Evolutionary conservation across 2,329 filamentous ascomycete genomes (phyloP), one percentile per base, ranked within the genome.

Genomic region (Paecilomyces fulvus): DNA sequence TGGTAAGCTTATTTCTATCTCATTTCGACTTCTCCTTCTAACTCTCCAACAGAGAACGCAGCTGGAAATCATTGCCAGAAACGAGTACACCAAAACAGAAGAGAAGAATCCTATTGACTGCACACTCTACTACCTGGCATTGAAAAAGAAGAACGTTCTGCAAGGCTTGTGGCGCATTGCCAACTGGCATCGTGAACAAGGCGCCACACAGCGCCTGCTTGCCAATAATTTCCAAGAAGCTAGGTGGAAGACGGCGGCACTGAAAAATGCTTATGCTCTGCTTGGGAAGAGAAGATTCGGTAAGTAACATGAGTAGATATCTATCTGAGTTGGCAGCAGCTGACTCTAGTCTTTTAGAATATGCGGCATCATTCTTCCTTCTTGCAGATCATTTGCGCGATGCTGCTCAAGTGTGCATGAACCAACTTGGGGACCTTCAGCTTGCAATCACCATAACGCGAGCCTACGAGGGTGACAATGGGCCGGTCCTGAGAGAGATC

Each of bases 261-360:
- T 95, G 58, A 99, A 99, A 74, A 99, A 99, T 70, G 94, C 94
- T 0, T 99, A 96, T 73, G 92, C 94, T 2, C 74, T 99, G 55
- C 86, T 99, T 68, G 94, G 92, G 61, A 95, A 91, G 73, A 83
- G 90, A 49, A 82, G 94, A 52, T 96, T 96, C 70, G 83, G 88
- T 90, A 72, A 67, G 80, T 67, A 11, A 43, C 14, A 8, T 8
- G 43, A 51, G n/a, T n/a, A n/a, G n/a, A n/a, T 54, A 46, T 21
- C 8, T 31, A 25, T 20, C 55, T 54, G 52, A 49, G 31, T 25
- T 50, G 21, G 43, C 23, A 12, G 21, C 31, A 14, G 20, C 21
- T 56, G 33, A 56, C 48, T 55, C 30, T 55, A 49, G 55, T 52
- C 51, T 17, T 50, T 31, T 55, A 90, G 90, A 90, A 73, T 99